Percentiles rank a stretch among this genome's conserved stretches.
These are phyloP conservation scores for Paulownia fortunei DNA, from an alignment of 257 asterid genomes.

Conservation along the genomic window DNA sequence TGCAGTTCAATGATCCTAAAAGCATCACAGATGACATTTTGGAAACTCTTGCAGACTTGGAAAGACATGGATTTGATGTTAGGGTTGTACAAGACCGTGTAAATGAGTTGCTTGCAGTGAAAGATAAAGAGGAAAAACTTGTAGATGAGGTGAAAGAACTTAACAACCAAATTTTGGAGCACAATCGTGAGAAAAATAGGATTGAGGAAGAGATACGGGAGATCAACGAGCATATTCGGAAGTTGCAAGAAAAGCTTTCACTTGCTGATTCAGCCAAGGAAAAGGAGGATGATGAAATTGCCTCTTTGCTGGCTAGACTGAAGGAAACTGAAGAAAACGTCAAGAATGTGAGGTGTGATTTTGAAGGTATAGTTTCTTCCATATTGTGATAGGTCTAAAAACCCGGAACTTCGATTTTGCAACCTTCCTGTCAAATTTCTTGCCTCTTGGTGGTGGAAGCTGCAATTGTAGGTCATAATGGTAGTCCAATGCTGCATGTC, in stretches of 20 bases:
- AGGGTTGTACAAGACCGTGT: constrained; percentile 45
- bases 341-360: constrained; percentile 28
- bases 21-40: constrained; percentile 51
- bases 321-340: constrained; percentile 40
- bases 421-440: background rate
- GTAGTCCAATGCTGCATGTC: background rate
- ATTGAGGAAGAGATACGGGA: constrained; percentile 48
- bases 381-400: background rate
- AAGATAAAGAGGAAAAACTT: constrained; percentile 49
- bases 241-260: constrained; percentile 52
- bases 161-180: constrained; percentile 35
- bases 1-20: constrained; percentile 52
- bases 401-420: background rate
- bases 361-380: constrained; percentile 39
- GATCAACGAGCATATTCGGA: constrained; percentile 48
- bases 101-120: constrained; percentile 36
- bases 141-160: constrained; percentile 33
- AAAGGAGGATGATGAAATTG: constrained; percentile 44
- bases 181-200: constrained; percentile 33
- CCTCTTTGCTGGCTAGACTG: constrained; percentile 36
- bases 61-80: constrained; percentile 71
- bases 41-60: constrained; percentile 65
- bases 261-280: constrained; percentile 39
- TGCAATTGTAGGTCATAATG: constrained; percentile 10
- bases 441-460: background rate